Base-by-base conservation (phyloP, 2,329 filamentous ascomycete genomes). In the Cylindrodendrum hubeiense region DNA sequence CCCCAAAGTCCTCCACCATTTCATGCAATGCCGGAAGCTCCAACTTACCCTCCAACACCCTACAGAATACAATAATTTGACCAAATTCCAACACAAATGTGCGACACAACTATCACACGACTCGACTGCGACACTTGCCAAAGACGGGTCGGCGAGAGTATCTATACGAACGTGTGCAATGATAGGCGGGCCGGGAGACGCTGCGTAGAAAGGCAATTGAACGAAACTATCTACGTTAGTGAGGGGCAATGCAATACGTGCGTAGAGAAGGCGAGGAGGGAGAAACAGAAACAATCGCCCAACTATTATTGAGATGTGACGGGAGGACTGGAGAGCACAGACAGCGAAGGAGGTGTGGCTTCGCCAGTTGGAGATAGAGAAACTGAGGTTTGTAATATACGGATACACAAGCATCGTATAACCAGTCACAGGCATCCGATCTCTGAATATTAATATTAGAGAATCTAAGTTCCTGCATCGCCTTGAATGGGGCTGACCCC, bases 181-280 rank as follows among this genome's bases (percentile, higher is more conserved):
- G 34, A 34, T 21, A 49, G 30, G 8, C 55, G 13, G 13, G 37
- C 28, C 8, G 57, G 57, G 6, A 52, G 10, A 17, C 30, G 43
- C 12, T 44, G 47, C 4, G 44, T 34, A 12, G 60, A 55, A 26
- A 43, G 30, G 10, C 26, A 50, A 6, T 5, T 43, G 1, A 34
- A 60, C n/a, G 28, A 53, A n/a, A 68, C 51, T 15, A 21, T 12
- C 10, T 70, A 70, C 30, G 59, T 72, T 37, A 34, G 59, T 4
- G 65, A 60, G 3, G 57, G 60, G 10, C 46, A 68, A 39, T 72
- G 69, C 22, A 44, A 60, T 10, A 57, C 46, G 19, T 71, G 69
- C 33, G 39, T 46, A 24, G 69, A 68, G 43, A 44, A 53, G 61
- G 47, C 55, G 28, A 66, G 58, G 55, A 56, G 41, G 2, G 34